Conservation (phyloP, 106 monocot genomes). For the Allium cepa region DNA sequence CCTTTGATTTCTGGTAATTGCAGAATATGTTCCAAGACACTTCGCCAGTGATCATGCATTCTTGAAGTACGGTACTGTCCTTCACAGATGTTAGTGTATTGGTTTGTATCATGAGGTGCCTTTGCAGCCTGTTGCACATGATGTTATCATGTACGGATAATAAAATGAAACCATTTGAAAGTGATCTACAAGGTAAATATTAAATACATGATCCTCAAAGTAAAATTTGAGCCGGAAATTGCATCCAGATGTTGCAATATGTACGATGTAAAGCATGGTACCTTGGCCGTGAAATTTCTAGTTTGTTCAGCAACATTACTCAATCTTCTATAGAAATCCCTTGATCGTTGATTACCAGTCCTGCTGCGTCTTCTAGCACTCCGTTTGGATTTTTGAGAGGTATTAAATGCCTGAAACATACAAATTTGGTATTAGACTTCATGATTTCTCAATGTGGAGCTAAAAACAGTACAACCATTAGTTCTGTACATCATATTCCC, state of each 20-base stretch:
- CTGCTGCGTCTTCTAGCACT: slow-evolving; percentile 1
- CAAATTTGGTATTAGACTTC: too few relatives aligned
- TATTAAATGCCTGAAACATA: neutral
- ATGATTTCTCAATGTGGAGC: too few relatives aligned
- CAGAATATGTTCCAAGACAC: slow-evolving; percentile 18
- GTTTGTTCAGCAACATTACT: neutral
- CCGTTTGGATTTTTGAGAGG: neutral
- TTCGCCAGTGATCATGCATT: slow-evolving; percentile 23
- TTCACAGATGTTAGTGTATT: neutral
- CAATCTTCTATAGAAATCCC: neutral
- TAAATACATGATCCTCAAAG: neutral
- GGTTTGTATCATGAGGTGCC: slow-evolving; percentile 7
- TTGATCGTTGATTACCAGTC: slow-evolving; percentile 1
- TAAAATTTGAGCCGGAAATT: neutral
- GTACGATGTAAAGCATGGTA: neutral
- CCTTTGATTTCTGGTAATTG: slow-evolving; percentile 18
- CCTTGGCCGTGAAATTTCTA: slow-evolving; percentile 7
- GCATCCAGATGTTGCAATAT: neutral
- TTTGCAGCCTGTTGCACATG: slow-evolving; percentile 11
- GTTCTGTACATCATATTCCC: too few relatives aligned
- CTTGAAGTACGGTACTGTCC: slow-evolving; percentile 11
- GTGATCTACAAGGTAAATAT: too few relatives aligned
- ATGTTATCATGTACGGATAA: neutral
- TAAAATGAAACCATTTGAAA: neutral
- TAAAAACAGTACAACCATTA: too few relatives aligned